Base-by-base conservation (phyloP, 2,329 filamentous ascomycete species). In the Sporothrix brunneoviolacea region DNA sequence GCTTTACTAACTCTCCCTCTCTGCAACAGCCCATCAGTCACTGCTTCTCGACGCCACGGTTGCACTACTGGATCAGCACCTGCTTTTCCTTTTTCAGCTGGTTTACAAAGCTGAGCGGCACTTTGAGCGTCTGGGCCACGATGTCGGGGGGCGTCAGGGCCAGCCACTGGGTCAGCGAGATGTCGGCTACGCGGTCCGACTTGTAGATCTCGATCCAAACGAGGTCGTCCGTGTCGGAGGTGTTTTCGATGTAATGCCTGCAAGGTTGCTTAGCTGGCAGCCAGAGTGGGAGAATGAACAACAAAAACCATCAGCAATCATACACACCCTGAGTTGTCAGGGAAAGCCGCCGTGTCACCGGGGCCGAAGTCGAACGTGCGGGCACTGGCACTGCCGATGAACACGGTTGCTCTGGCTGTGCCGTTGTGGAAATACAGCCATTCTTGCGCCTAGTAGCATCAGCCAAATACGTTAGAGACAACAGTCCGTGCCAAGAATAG, bases 371-470 rank as follows among this genome's bases (percentile, higher is more conserved):
- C 80, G 59, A 86, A 85, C 0, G 82, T 86, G 6, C 82, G 74
- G 3, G 82, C 74, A 49, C 76, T 77, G 10, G 71, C 68, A 58
- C 72, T 75, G 7, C 81, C 83, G 42, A 80, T 78, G 61, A 84
- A 86, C 3, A 84, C 77, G 0, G 81, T 85, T 0, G 82, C 82
- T 22, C 77, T 75, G 0, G 69, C 83, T 2, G 70, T 65, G 21
- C 82, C 83, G 53, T 76, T 69, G 61, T 84, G 80, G 68, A 87
- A 86, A 65, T 85, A 86, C 3, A 86, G 65, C 83, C 83, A 86
- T 62, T 86, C 83, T 58, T 85, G 80, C 5, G 79, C 79, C 77
- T 82, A n/a, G n/a, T n/a, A n/a, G n/a, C n/a, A n/a, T n/a, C 52
- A 10, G 39, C 10, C 8, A 10, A 21, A 41, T 12, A 19, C 6